Evolutionary conservation across 108 stramenopile species (phyloP), one percentile per base, ranked within the genome.

Genomic region (Cyclostephanos invisitatus): DNA sequence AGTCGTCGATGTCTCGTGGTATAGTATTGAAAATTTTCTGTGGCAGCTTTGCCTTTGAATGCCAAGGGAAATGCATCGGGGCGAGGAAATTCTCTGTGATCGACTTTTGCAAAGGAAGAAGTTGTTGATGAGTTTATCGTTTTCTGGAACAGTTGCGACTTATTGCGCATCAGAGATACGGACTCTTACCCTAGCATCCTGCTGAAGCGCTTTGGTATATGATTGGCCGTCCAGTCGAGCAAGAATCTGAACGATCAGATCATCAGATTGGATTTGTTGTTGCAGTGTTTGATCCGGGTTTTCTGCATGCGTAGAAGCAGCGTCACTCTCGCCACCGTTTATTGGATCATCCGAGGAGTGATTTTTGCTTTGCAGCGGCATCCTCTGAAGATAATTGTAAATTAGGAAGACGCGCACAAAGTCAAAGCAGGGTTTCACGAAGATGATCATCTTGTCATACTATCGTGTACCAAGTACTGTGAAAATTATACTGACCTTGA

Each of bases 1-100:
- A 76, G 8, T 92, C 91, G 68, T 92, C 91, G 51, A 92, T 88
- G 66, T 92, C 91, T 48, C 86, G 74, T 20, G 91, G 86, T 62
- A 92, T 83, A 29, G 84, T 88, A 58, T 84, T 89, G 22, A 78
- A 70, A n/a, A 78, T 49, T 69, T 74, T 78, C 47, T 74, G 77
- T n/a, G 78, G 77, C 36, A 81, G 50, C 3, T 38, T 62, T 12
- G 63, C 57, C 56, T 27, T 47, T 44, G 46, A 25, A 46, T 67
- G 68, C 80, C 80, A 81, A 36, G 80, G 80, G 38, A 81, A 81
- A 56, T 68, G 58, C 12, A 54, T 64, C 14, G 80, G 80, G 17
- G 73, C 18, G 38, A 80, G 62, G 46, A 64, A 81, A 47, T 71
- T 74, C 22, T 70, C 58, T 28, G 59, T 74, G 57, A 81, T 71